phyloP scores from a whole-genome alignment of 257 asterid genomes.

The Solanum chilense region DNA sequence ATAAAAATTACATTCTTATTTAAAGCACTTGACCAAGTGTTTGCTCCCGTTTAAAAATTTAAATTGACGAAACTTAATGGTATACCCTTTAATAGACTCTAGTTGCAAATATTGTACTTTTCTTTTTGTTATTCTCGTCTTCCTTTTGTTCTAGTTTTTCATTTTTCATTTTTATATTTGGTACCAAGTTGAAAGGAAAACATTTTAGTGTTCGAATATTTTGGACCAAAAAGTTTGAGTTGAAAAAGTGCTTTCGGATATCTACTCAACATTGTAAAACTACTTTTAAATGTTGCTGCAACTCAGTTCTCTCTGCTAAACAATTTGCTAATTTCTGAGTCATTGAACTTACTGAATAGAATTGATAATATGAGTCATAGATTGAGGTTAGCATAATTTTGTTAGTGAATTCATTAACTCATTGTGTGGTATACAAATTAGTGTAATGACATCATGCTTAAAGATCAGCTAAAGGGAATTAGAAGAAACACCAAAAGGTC shows the following conservation, averaged over 20 bases:
- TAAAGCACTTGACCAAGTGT: not conserved
- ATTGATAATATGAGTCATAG: not conserved
- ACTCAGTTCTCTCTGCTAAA: not conserved
- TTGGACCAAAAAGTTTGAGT: not conserved
- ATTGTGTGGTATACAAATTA: not conserved
- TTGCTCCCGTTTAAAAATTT: not conserved
- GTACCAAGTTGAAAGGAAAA: not conserved
- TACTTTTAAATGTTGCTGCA: not conserved
- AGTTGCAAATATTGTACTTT: not conserved
- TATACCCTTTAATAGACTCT: not conserved
- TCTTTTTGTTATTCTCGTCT: not conserved
- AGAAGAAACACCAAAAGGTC: not conserved
- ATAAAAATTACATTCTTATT: not conserved
- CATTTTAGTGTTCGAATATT: not conserved
- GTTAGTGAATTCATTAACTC: not conserved
- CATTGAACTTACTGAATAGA: not conserved
- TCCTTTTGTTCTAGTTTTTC: not conserved
- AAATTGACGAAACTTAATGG: not conserved
- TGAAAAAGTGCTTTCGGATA: not conserved
- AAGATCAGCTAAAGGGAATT: not conserved
- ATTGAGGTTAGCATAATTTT: not conserved
- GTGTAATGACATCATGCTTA: not conserved
- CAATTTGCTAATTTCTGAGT: not conserved
- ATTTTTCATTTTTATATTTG: not conserved
- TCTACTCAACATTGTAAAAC: not conserved